phyloP scores from a whole-genome alignment of 2,329 filamentous ascomycete genomes.

The Trichothecium roseum region DNA sequence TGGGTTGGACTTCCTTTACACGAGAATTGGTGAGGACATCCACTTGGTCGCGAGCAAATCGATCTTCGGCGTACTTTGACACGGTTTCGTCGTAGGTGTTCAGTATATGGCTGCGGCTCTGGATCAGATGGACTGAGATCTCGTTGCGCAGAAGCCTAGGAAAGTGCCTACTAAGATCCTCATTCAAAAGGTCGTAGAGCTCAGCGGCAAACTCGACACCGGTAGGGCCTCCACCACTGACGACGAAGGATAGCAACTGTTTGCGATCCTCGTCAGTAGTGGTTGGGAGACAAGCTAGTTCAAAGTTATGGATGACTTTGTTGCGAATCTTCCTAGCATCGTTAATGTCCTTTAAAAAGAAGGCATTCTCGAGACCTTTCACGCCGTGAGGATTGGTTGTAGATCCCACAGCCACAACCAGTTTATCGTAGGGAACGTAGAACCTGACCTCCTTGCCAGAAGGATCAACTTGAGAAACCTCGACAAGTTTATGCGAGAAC shows the following conservation, averaged over 20 bases:
- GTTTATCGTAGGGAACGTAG: constrained; percentile 95
- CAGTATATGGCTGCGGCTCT: constrained; percentile 86
- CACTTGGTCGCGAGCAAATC: constrained; percentile 83
- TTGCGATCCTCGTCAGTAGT: constrained; percentile 80
- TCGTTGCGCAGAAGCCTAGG: constrained; percentile 89
- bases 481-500: constrained; percentile 83
- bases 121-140: constrained; percentile 94
- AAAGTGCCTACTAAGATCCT: constrained; percentile 76
- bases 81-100: constrained; percentile 97
- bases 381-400: constrained; percentile 93
- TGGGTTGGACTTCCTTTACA: constrained; percentile 75
- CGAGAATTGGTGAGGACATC: constrained; percentile 87
- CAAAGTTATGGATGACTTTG: constrained; percentile 78
- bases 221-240: constrained; percentile 89
- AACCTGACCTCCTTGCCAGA: constrained; percentile 68
- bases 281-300: constrained; percentile 84
- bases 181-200: constrained; percentile 90
- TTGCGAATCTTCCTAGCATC: constrained; percentile 88
- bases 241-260: constrained; percentile 85
- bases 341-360: constrained; percentile 90
- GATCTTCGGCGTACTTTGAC: constrained; percentile 82
- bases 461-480: constrained; percentile 64
- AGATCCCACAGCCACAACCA: constrained; percentile 86
- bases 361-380: constrained; percentile 84
- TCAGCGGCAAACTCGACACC: constrained; percentile 97